Evolutionary conservation across 768 basidiomycete genomes (phyloP), one percentile per base, ranked within the genome.

Genomic region (Termitomyces titanicus): DNA sequence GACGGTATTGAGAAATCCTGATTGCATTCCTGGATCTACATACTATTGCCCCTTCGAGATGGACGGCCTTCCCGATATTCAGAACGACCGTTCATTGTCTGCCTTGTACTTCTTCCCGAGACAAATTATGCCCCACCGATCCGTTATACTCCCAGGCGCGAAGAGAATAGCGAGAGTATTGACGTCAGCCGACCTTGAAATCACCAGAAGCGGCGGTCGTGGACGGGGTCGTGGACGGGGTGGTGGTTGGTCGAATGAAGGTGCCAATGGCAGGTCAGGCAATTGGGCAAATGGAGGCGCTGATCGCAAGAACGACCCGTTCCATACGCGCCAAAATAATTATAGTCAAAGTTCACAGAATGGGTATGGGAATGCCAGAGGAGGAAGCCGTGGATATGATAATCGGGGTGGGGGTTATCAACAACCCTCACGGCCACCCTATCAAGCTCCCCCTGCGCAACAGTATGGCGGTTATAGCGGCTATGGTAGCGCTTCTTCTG

Each of bases 1-100:
- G 10, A 78, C 78, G 37, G 82, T 93, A 33, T 72, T 92, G 18
- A 86, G 91, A 15, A 92, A 95, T 69, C 89, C 93, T 17, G 85
- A 86, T 53, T 95, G 89, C 64, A 81, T 98, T 12, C 97, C 97
- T 3, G 92, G 93, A 49, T 90, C 94, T 6, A 96, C 92, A 0
- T 95, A 92, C 68, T 85, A 86, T 62, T 83, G 82, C 31, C 93
- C 92, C 9, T 71, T 99, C 34, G 62, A 77, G 5, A 69, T 73
- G 20, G 69, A 83, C 38, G 78, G 79, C 49, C 73, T 91, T 47
- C 81, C 82, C 3, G 94, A 98, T 70, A 87, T 99, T 61, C 79
- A 81, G 63, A 88, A 89, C 66, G 94, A 99, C 70, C 81, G 84
- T 22, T 91, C 95, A 10, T 74, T 98, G 12, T 95, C 94, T 0